phyloP scores from a whole-genome alignment of 345 rosid genomes.

The Hibiscus mutabilis region DNA sequence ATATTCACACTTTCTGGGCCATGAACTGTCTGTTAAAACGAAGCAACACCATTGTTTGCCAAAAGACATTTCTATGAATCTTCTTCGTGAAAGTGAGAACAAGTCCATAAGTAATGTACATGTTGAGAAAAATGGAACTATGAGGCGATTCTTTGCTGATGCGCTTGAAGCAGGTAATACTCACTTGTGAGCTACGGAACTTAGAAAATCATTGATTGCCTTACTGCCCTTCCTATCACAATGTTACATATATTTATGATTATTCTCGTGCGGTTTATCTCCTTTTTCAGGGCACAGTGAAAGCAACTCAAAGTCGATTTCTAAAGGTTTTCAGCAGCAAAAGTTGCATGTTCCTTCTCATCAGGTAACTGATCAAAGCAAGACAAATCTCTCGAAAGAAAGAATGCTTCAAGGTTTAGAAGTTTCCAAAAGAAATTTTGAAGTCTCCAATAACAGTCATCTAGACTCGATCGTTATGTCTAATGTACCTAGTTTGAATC shows the following conservation, averaged over 20 bases:
- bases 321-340: slow-evolving; percentile 32
- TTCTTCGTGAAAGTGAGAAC: slow-evolving; percentile 25
- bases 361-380: slow-evolving; percentile 42
- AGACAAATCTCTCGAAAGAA: slow-evolving; percentile 35
- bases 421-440: slow-evolving; percentile 33
- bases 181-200: slow-evolving; percentile 14
- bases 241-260: slow-evolving; percentile 13
- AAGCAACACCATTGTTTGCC: slow-evolving; percentile 35
- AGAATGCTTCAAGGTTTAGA: slow-evolving; percentile 36
- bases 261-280: slow-evolving; percentile 18
- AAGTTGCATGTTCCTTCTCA: slow-evolving; percentile 40
- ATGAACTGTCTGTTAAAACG: slow-evolving; percentile 23
- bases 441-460: slow-evolving; percentile 31
- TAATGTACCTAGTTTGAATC: slow-evolving; percentile 32
- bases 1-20: slow-evolving; percentile 27
- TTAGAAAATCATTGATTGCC: neutral
- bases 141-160: slow-evolving; percentile 35
- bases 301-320: slow-evolving; percentile 35
- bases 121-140: slow-evolving; percentile 21
- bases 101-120: slow-evolving; percentile 16
- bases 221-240: neutral
- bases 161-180: slow-evolving; percentile 50
- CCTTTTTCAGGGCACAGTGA: slow-evolving; percentile 41
- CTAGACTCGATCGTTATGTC: slow-evolving; percentile 44
- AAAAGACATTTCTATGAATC: slow-evolving; percentile 26